Evolutionary conservation across 2,329 filamentous ascomycete genomes (phyloP).

Genomic region (Lanzia echinophila): DNA sequence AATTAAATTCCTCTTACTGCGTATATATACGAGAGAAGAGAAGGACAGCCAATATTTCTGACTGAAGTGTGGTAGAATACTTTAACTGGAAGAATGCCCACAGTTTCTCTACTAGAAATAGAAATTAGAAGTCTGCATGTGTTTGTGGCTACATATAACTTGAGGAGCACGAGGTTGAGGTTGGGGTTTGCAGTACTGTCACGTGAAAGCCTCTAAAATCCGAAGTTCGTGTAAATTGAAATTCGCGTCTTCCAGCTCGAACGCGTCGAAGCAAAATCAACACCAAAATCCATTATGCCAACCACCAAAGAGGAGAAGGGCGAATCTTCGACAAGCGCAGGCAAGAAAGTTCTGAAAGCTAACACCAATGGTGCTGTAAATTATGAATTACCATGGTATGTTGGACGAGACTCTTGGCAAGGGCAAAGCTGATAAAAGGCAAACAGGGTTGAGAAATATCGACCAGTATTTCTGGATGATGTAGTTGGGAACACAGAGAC

Average conservation of each 20-base stretch:
- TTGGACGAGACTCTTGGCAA: not conserved
- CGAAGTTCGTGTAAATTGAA: constrained; percentile 17
- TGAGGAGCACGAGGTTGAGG: too few species aligned
- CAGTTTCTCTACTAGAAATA: too few species aligned
- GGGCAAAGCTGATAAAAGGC: not conserved
- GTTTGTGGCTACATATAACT: too few species aligned
- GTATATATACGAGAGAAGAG: too few species aligned
- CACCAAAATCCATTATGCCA: constrained; percentile 17
- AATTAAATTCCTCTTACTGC: too few species aligned
- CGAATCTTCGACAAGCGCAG: constrained; percentile 52
- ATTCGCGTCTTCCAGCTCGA: constrained; percentile 13
- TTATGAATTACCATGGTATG: constrained; percentile 76
- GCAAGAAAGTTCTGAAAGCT: constrained; percentile 48
- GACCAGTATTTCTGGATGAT: constrained; percentile 90
- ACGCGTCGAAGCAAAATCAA: constrained; percentile 17
- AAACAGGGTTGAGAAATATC: constrained; percentile 93
- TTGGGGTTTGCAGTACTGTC: not conserved
- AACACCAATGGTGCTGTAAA: constrained; percentile 45
- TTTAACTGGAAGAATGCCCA: too few species aligned
- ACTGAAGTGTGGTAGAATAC: too few species aligned
- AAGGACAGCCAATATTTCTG: too few species aligned
- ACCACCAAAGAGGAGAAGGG: constrained; percentile 36
- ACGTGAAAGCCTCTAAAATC: not conserved
- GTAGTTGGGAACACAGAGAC: constrained; percentile 97
- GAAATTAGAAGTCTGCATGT: too few species aligned